A percentile compares a stretch with the other conserved stretches of the same genome.
Evolutionary conservation across 139 green algal genomes (phyloP).

Genomic region (Chlorella sorokiniana): DNA sequence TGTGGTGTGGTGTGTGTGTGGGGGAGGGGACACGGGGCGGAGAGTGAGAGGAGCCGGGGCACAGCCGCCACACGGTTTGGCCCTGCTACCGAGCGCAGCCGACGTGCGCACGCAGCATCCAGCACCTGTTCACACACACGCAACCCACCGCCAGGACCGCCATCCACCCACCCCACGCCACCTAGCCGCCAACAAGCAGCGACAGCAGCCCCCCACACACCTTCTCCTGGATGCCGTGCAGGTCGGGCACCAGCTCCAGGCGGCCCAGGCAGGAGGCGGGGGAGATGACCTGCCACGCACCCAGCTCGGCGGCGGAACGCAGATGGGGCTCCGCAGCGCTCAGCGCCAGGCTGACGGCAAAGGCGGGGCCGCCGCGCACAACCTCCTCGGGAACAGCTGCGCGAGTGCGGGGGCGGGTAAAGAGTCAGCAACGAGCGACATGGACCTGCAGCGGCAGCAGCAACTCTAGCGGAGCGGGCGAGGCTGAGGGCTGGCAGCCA

Average conservation of each 20-base stretch:
- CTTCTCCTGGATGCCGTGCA: constrained; percentile 89
- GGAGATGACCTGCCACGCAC: constrained; percentile 92
- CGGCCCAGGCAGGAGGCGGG: constrained; percentile 65
- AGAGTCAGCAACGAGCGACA: background rate
- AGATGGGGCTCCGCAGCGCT: constrained; percentile 77
- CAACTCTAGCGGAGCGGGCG: background rate
- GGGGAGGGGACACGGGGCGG: background rate
- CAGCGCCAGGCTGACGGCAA: constrained; percentile 86
- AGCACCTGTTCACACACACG: background rate
- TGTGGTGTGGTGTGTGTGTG: background rate
- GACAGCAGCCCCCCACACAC: constrained; percentile 22
- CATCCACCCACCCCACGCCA: background rate
- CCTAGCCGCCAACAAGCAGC: background rate
- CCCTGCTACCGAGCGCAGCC: background rate
- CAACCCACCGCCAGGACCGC: background rate
- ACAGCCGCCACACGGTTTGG: background rate
- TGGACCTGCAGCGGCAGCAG: too few relatives aligned
- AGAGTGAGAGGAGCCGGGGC: background rate
- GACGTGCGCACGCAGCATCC: background rate
- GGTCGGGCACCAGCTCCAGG: constrained; percentile 73
- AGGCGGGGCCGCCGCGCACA: constrained; percentile 89
- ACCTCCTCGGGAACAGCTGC: constrained; percentile 92
- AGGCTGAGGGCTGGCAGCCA: too few relatives aligned
- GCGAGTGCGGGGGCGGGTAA: background rate
- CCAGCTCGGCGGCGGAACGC: constrained; percentile 81